phyloP scores from a whole-genome alignment of 2,329 filamentous ascomycete species.

The Chrysosporium queenslandicum region DNA sequence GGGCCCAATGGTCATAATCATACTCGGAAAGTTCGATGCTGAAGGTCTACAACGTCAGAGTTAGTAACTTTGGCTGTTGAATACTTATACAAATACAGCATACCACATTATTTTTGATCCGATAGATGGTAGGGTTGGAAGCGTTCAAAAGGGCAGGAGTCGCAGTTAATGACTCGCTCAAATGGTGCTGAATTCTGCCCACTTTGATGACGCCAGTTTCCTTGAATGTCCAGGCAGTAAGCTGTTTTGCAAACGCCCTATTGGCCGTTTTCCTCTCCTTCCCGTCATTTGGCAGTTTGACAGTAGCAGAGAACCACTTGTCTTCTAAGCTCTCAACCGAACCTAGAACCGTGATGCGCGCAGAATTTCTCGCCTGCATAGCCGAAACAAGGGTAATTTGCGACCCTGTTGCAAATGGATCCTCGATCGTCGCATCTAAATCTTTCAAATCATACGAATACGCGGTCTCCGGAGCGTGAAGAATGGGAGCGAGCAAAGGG shows the following conservation, averaged over 20 bases:
- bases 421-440: conserved; percentile 60
- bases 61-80: background rate
- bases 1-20: conserved; percentile 59
- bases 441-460: conserved; percentile 95
- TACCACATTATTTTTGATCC: conserved; percentile 94
- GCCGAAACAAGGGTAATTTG: conserved; percentile 79
- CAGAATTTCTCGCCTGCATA: conserved; percentile 86
- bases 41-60: conserved; percentile 52
- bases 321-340: conserved; percentile 80
- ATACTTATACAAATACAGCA: conserved; percentile 34
- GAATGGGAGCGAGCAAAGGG: conserved; percentile 66
- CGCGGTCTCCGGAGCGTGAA: conserved; percentile 72
- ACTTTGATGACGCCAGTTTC: conserved; percentile 84
- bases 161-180: conserved; percentile 44
- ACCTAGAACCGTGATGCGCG: conserved; percentile 75
- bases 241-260: conserved; percentile 69
- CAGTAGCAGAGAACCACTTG: conserved; percentile 75
- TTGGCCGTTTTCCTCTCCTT: conserved; percentile 61
- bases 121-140: conserved; percentile 76
- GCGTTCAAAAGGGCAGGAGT: conserved; percentile 42
- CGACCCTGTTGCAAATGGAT: conserved; percentile 71
- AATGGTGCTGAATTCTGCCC: conserved; percentile 69
- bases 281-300: conserved; percentile 46
- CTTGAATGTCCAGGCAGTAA: conserved; percentile 94
- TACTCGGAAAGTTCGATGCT: conserved; percentile 85